Evolutionary conservation across 1,139 yeast species (phyloP).

Genomic region (Nakaseomyces bracarensis): DNA sequence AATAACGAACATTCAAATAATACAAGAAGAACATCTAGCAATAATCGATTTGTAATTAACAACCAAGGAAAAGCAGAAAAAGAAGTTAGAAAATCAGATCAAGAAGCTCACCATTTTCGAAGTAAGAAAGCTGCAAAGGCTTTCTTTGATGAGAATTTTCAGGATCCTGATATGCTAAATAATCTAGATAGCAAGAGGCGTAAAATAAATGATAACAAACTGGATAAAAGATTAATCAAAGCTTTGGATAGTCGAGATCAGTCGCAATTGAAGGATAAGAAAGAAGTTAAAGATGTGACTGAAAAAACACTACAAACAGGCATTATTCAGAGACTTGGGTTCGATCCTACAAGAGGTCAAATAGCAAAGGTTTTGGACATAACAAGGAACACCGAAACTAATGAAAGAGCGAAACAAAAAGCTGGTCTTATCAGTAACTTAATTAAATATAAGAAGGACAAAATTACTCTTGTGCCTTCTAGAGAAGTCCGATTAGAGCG

Average conservation of each 20-base stretch:
- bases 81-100: slow-evolving; percentile 18
- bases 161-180: slow-evolving; percentile 40
- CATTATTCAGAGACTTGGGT: slow-evolving; percentile 40
- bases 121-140: slow-evolving; percentile 39
- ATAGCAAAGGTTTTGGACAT: slow-evolving; percentile 19
- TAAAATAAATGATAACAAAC: slow-evolving; percentile 20
- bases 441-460: slow-evolving; percentile 30
- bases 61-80: slow-evolving; percentile 12
- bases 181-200: slow-evolving; percentile 30
- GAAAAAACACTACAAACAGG: slow-evolving; percentile 36
- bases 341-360: slow-evolving; percentile 41
- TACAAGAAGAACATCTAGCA: neutral
- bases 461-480: slow-evolving; percentile 30
- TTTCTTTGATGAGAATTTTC: slow-evolving; percentile 41
- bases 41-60: slow-evolving; percentile 15
- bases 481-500: slow-evolving; percentile 25
- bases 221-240: slow-evolving; percentile 17
- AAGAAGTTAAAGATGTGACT: slow-evolving; percentile 25
- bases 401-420: slow-evolving; percentile 16
- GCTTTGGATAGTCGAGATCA: slow-evolving; percentile 10
- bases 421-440: slow-evolving; percentile 27
- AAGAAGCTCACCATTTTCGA: slow-evolving; percentile 33
- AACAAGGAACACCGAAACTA: slow-evolving; percentile 11
- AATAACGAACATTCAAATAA: slow-evolving; percentile 11
- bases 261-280: slow-evolving; percentile 6